phyloP scores from a whole-genome alignment of 345 rosid species.

The Gynandropsis gynandra region DNA sequence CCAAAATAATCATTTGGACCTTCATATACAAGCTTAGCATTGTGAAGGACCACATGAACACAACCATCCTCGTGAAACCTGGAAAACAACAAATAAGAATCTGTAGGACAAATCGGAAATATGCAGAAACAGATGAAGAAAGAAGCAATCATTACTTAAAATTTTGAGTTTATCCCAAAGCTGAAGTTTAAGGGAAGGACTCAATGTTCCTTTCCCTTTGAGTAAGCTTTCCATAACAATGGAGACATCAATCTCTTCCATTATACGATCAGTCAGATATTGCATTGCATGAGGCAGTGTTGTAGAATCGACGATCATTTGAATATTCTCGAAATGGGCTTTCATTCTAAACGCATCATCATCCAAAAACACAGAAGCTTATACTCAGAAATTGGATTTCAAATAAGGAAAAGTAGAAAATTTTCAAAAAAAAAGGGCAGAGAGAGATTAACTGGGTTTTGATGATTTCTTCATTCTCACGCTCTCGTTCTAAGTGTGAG shows the following conservation, averaged over 20 bases:
- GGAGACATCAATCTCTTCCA: conserved; percentile 59
- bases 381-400: neutral
- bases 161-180: conserved; percentile 81
- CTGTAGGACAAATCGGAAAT: neutral
- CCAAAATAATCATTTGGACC: conserved; percentile 88
- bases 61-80: conserved; percentile 82
- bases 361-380: neutral
- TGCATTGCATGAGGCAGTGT: conserved; percentile 79
- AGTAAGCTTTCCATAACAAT: conserved; percentile 53
- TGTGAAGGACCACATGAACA: conserved; percentile 70
- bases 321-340: conserved; percentile 76
- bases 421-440: no score
- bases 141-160: conserved; percentile 50
- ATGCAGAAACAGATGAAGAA: conserved; percentile 3
- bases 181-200: conserved; percentile 57
- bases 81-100: conserved; percentile 15
- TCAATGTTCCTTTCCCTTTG: conserved; percentile 63
- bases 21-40: conserved; percentile 71
- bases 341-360: conserved; percentile 43
- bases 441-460: conserved; percentile 92
- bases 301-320: conserved; percentile 61
- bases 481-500: conserved; percentile 49
- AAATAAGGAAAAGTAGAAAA: no score
- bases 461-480: conserved; percentile 53
- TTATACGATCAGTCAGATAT: conserved; percentile 43